These are phyloP conservation scores for Drechslera avenae DNA, from an alignment of 2,329 filamentous ascomycete species.

Conservation along the genomic window DNA sequence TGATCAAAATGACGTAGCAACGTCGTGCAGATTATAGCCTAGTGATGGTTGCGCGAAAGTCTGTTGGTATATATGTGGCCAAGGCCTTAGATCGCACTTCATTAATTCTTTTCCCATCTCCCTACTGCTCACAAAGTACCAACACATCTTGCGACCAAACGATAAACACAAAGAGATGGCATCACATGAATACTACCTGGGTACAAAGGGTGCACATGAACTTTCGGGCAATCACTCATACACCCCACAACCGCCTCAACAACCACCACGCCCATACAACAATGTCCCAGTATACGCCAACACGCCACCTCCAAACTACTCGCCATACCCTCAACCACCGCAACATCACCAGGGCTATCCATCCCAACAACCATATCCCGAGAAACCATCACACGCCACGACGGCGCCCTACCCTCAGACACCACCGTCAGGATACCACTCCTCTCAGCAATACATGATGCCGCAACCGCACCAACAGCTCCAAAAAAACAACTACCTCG, in stretches of 20 bases:
- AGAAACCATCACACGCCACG: slow-evolving; percentile 11
- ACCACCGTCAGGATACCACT: slow-evolving; percentile 23
- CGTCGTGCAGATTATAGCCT: slow-evolving; percentile 11
- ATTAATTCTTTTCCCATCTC: not conserved
- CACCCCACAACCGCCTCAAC: slow-evolving; percentile 18
- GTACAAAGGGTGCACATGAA: slow-evolving; percentile 29
- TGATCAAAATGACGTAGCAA: slow-evolving; percentile 36
- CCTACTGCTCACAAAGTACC: not conserved
- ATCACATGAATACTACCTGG: slow-evolving; percentile 43
- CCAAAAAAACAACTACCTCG: slow-evolving; percentile 30
- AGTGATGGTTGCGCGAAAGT: slow-evolving; percentile 38
- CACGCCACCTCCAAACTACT: slow-evolving; percentile 13
- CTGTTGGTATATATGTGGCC: slow-evolving; percentile 23
- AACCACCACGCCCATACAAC: slow-evolving; percentile 20
- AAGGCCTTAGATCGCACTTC: slow-evolving; percentile 8
- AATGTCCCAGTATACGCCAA: slow-evolving; percentile 14
- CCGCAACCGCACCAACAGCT: slow-evolving; percentile 12
- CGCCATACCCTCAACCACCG: slow-evolving; percentile 25
- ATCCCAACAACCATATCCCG: slow-evolving; percentile 16
- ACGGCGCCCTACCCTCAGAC: slow-evolving; percentile 25
- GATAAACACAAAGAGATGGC: slow-evolving; percentile 29
- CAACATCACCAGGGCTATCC: slow-evolving; percentile 31
- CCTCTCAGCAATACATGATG: slow-evolving; percentile 8
- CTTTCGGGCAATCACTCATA: slow-evolving; percentile 26
- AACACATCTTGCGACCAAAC: not conserved